Base-by-base conservation (phyloP, 2,329 filamentous ascomycete genomes). In the Escovopsis sp. region DNA sequence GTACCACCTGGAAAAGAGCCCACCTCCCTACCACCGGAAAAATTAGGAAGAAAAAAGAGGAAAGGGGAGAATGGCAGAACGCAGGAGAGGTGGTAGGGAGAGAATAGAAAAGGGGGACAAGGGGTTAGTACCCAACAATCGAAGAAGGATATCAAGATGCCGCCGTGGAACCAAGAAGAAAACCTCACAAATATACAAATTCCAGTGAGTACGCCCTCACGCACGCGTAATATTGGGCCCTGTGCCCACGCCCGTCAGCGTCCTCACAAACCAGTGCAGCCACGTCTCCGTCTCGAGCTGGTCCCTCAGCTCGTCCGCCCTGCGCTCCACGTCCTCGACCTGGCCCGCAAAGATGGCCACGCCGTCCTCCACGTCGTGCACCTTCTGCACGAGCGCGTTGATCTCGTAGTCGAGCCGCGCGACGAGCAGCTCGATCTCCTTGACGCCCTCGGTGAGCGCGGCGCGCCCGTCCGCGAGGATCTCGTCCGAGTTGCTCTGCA, bases 371-470 rank as follows among this genome's bases (percentile, higher is more conserved):
- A 94, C 81, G 50, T 96, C 88, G 47, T 82, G 70, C 9, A 94
- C 79, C 48, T 85, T 85, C 33, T 77, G 75, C 33, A 76, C 67
- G n/a, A 96, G 62, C 13, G 76, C 75, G 40, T 79, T 73, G 41
- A 94, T 78, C 61, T 94, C 88, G 55, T 96, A 96, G 49, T 96
- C 87, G 37, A 96, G 65, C 56, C 87, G 87, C 15, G 85, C 84
- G 3, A 79, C 75, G 27, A 92, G 63, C 16, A 79, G 71, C 52
- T 93, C 86, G 12, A 94, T 66, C 43, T 90, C 82, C 53, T 79
- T 79, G 41, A 86, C 64, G 13, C 70, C 69, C 50, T 90, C 83
- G 4, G 70, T 72, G 27, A 93, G 62, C 35, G 70, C 66, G 16
- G 68, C 66, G 28, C 77, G 72, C 56, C 92, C 81, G 33, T 78